These are phyloP conservation scores for Torulaspora delbrueckii DNA, from an alignment of 805 yeast genomes.

Conservation along the genomic window DNA sequence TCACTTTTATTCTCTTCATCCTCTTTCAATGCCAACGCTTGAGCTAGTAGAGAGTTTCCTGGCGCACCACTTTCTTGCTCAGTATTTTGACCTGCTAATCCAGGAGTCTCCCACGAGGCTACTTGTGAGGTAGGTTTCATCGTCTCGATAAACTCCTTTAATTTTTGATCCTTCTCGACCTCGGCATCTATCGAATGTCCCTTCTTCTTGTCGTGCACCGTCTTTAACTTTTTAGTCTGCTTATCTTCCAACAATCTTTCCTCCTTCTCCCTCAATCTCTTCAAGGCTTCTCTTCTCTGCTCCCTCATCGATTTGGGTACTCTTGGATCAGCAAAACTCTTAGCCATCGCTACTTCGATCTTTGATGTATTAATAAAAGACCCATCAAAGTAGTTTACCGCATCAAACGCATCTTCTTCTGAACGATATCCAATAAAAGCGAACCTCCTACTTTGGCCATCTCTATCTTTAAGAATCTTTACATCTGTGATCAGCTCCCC, in stretches of 20 bases:
- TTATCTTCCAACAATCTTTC: constrained; percentile 42
- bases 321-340: constrained; percentile 75
- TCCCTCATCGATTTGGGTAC: constrained; percentile 65
- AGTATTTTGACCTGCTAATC: constrained; percentile 10
- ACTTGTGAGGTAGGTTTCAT: constrained; percentile 71
- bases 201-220: constrained; percentile 29
- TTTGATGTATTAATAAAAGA: constrained; percentile 80
- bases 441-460: constrained; percentile 86
- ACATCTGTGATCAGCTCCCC: constrained; percentile 79
- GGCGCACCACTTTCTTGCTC: constrained; percentile 34
- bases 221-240: constrained; percentile 38
- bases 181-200: constrained; percentile 48
- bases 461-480: constrained; percentile 70
- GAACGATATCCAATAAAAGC: constrained; percentile 86
- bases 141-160: constrained; percentile 76
- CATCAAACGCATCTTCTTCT: constrained; percentile 68
- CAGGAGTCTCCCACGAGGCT: constrained; percentile 60
- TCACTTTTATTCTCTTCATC: constrained; percentile 41
- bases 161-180: constrained; percentile 57
- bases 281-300: constrained; percentile 46
- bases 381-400: constrained; percentile 68
- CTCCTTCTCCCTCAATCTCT: constrained; percentile 46
- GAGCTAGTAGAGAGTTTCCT: constrained; percentile 38
- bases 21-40: constrained; percentile 38
- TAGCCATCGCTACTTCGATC: constrained; percentile 76